Percentiles rank a stretch among this genome's conserved stretches.
Conservation (phyloP, 306 rosid species). For the Cyamopsis tetragonoloba region DNA sequence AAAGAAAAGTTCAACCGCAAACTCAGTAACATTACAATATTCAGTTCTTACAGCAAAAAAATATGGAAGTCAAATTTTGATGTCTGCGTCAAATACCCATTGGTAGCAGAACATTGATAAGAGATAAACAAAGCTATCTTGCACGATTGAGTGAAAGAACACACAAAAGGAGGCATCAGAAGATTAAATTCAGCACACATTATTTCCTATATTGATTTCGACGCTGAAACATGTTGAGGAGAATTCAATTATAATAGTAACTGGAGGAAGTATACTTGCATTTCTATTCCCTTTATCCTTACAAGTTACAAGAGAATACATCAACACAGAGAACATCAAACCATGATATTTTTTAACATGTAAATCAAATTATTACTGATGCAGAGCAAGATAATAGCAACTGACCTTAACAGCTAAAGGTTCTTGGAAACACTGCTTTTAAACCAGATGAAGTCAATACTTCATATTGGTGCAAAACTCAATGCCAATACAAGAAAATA, state of each 20-base stretch:
- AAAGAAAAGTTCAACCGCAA: background rate
- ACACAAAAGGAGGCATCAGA: background rate
- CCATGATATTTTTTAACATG: background rate
- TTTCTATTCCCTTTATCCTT: background rate
- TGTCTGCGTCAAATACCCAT: background rate
- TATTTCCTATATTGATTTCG: background rate
- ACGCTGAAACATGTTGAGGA: background rate
- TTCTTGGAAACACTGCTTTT: background rate
- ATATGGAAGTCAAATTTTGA: background rate
- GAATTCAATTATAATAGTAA: background rate
- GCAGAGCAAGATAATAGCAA: background rate
- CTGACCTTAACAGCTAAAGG: background rate
- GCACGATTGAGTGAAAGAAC: background rate
- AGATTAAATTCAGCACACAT: background rate
- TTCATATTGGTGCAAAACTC: background rate
- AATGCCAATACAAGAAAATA: background rate
- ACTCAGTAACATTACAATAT: background rate
- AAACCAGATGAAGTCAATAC: background rate
- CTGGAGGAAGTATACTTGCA: background rate
- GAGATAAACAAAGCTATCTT: background rate
- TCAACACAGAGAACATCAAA: background rate
- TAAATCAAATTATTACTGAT: background rate
- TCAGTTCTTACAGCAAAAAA: conserved; percentile 7
- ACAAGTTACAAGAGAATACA: background rate
- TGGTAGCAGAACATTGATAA: background rate